Percentiles rank a stretch among this genome's conserved stretches.
Evolutionary conservation across 140 eudicot species (phyloP).

Genomic region (Oenanthe javanica): DNA sequence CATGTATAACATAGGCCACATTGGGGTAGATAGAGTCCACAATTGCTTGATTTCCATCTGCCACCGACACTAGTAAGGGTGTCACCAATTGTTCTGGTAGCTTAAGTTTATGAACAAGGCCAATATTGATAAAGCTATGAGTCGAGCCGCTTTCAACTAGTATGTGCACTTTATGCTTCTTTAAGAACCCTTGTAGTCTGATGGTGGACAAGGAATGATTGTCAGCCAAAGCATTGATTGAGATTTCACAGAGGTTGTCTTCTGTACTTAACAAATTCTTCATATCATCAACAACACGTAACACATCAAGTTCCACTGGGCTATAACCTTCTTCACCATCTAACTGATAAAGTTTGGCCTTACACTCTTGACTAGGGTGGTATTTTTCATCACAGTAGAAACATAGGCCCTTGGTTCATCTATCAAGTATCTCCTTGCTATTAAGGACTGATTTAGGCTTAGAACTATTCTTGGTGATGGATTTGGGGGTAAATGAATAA

Average conservation of each 20-base stretch:
- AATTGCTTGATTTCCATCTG: background rate
- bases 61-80: background rate
- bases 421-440: too few species aligned
- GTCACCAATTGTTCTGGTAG: background rate
- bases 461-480: too few species aligned
- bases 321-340: too few species aligned
- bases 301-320: fast-evolving
- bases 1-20: background rate
- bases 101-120: background rate
- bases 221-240: background rate
- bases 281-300: background rate
- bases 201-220: background rate
- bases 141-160: background rate
- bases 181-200: fast-evolving
- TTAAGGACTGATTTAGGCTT: too few species aligned
- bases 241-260: background rate
- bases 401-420: background rate
- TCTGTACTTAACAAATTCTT: background rate
- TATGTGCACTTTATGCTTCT: background rate
- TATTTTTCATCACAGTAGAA: background rate
- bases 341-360: background rate
- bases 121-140: background rate
- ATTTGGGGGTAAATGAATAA: too few species aligned
- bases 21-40: background rate
- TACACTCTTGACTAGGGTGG: background rate